Percentiles rank a stretch among this genome's conserved stretches.
phyloP scores from a whole-genome alignment of 1,139 yeast species.

The Scheffersomyces cryptocercus region DNA sequence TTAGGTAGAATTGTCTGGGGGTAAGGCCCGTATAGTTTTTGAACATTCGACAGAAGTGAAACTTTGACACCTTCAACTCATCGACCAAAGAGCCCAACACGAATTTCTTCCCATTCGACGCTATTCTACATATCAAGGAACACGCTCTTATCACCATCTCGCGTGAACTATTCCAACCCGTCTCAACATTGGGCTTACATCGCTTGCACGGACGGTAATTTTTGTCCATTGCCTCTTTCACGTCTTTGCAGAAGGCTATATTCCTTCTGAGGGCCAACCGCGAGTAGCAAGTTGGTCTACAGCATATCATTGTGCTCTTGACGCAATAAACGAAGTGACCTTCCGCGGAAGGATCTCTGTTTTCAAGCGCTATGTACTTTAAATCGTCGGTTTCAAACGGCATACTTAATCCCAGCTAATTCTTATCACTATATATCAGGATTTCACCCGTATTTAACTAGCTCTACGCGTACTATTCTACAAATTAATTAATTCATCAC shows the following conservation, averaged over 20 bases:
- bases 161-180: neutral
- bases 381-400: slow-evolving; percentile 5
- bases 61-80: neutral
- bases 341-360: slow-evolving; percentile 7
- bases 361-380: slow-evolving; percentile 4
- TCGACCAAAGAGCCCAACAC: neutral
- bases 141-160: slow-evolving; percentile 1
- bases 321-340: slow-evolving; percentile 9
- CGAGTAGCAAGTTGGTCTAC: slow-evolving; percentile 11
- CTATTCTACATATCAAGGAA: neutral
- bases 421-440: too few relatives aligned
- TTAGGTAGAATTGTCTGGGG: neutral
- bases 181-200: slow-evolving; percentile 7
- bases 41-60: neutral
- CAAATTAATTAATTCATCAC: too few relatives aligned
- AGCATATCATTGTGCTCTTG: slow-evolving; percentile 7
- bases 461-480: too few relatives aligned
- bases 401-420: neutral
- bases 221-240: slow-evolving; percentile 4
- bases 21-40: neutral
- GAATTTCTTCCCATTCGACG: neutral
- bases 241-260: slow-evolving; percentile 4
- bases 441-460: too few relatives aligned
- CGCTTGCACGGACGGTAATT: slow-evolving; percentile 9
- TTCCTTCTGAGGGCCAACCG: slow-evolving; percentile 7